Conservation (phyloP, 2,329 filamentous ascomycete species). For the Trichophaea hybrida region DNA sequence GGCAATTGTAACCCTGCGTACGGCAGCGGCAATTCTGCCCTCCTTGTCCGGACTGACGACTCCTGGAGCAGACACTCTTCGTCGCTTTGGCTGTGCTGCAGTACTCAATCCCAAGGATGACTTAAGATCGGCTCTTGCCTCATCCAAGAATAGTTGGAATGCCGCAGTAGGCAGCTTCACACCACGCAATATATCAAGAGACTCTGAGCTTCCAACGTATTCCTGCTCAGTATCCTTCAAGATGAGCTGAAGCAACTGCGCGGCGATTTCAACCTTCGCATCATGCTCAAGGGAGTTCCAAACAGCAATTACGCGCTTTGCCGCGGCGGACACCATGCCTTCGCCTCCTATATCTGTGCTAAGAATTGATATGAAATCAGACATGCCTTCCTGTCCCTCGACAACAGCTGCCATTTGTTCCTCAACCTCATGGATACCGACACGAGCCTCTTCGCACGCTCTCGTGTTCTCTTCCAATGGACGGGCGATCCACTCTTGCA, state of each 20-base stretch:
- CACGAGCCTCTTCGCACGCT: conserved; percentile 36
- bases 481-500: conserved; percentile 53
- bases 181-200: conserved; percentile 56
- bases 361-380: conserved; percentile 38
- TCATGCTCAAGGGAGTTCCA: conserved; percentile 30
- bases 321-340: conserved; percentile 12
- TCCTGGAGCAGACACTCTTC: conserved; percentile 34
- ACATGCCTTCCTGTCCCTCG: conserved; percentile 41
- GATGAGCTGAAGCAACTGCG: conserved; percentile 33
- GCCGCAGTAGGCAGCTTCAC: conserved; percentile 36
- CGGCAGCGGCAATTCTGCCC: conserved; percentile 38
- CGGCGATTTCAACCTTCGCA: conserved; percentile 30
- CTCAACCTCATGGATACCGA: conserved; percentile 39
- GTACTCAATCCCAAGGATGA: background rate
- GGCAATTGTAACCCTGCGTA: conserved; percentile 71
- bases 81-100: conserved; percentile 4
- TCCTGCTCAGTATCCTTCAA: conserved; percentile 27
- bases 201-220: conserved; percentile 41
- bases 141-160: conserved; percentile 16
- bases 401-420: conserved; percentile 40
- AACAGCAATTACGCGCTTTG: conserved; percentile 13
- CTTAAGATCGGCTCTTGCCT: conserved; percentile 11
- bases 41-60: conserved; percentile 30
- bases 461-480: conserved; percentile 4
- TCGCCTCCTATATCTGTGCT: conserved; percentile 11